Evolutionary conservation across 176 grass and related monocot genomes (phyloP), one percentile per base, ranked within the genome.

Genomic region (Oryza coarctata): DNA sequence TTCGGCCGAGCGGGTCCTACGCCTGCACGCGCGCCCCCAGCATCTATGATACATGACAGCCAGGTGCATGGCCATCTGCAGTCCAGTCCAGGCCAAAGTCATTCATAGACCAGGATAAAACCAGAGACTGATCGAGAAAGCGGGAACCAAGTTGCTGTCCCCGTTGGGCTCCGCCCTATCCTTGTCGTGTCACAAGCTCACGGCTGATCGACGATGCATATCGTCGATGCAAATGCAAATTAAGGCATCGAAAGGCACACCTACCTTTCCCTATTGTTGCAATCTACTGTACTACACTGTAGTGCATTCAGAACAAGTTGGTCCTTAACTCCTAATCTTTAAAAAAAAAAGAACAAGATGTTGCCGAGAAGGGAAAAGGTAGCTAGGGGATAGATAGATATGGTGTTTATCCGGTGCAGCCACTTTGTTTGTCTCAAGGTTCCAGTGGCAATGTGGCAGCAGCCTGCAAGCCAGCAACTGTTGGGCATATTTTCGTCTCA

Each of bases 11-110:
- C 63, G 27, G 45, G 80, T 32, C 70, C 80, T 35, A 65, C 63
- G 63, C 13, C 38, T 41, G 66, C 27, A 35, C 27, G 55, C 39
- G 7, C 58, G 40, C 18, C 71, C 45, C 39, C 77, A 9, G 72
- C 64, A 85, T 81, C 63, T 85, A 63, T 10, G 40, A 85, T 43
- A 70, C 15, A 60, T 57, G 52, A 17, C 47, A 50, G 62, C 45
- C 47, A 23, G 44, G 60, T 61, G 68, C 63, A 79, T 28, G 28
- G 27, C 22, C 34, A 30, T 11, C 44, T 23, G 38, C 45, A 6
- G 50, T 55, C 4, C 50, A n/a, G 50, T 22, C 18, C 23, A 88
- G 58, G 65, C 67, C 75, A 63, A 30, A 57, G 72, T 80, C 69
- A 74, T 84, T 58, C 68, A 0, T 55, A 1, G 26, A n/a, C 55